Percentiles rank a stretch among this genome's conserved stretches.
Conservation (phyloP, 2,329 filamentous ascomycete genomes). For the Aspergillus sp. region DNA sequence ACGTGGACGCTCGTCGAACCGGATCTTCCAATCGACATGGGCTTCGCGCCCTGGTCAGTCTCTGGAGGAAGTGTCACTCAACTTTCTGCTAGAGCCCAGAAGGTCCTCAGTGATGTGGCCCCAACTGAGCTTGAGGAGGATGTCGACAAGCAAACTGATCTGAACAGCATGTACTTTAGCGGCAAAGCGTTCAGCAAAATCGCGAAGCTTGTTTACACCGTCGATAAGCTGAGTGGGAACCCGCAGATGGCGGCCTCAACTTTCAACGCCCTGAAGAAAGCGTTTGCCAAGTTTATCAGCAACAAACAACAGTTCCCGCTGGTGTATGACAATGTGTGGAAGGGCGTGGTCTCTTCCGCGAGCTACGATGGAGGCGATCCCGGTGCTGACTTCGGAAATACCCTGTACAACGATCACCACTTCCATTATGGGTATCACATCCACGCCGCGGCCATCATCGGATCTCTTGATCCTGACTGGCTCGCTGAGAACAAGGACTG, state of each 20-base stretch:
- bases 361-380: conserved; percentile 67
- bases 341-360: conserved; percentile 74
- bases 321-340: conserved; percentile 63
- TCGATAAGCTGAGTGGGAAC: conserved; percentile 63
- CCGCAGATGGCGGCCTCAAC: conserved; percentile 55
- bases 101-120: conserved; percentile 60
- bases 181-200: conserved; percentile 84
- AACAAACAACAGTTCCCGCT: conserved; percentile 66
- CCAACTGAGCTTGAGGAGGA: conserved; percentile 73
- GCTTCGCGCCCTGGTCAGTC: conserved; percentile 75
- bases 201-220: conserved; percentile 64
- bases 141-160: conserved; percentile 68
- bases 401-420: conserved; percentile 66
- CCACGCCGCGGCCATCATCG: conserved; percentile 79
- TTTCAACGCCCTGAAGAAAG: conserved; percentile 60
- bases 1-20: conserved; percentile 75
- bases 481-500: conserved; percentile 69
- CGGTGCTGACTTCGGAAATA: conserved; percentile 84
- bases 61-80: conserved; percentile 33
- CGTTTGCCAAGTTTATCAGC: conserved; percentile 63
- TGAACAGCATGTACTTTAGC: conserved; percentile 88
- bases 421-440: conserved; percentile 81
- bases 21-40: conserved; percentile 69
- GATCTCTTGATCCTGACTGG: conserved; percentile 73
- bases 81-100: conserved; percentile 51